These are phyloP conservation scores for Candida pseudofarinosa DNA, from an alignment of 805 yeast genomes.

Conservation along the genomic window DNA sequence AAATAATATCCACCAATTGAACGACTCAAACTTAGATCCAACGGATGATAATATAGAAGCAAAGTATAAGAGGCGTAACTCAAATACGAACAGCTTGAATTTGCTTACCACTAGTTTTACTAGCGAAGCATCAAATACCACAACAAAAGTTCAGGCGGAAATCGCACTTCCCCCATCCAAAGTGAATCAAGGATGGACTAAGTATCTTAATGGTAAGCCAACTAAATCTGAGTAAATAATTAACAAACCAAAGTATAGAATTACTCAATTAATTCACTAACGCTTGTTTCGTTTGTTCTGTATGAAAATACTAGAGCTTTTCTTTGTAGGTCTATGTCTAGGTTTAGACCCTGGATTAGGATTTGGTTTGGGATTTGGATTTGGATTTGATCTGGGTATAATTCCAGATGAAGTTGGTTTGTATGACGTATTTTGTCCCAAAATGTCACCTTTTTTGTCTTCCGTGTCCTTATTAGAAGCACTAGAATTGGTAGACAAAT, in stretches of 20 bases:
- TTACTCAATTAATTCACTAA: too few relatives aligned
- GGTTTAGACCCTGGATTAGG: too few relatives aligned
- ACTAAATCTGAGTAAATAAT: not conserved
- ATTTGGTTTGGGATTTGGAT: slow-evolving; percentile 8
- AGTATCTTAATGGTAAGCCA: not conserved
- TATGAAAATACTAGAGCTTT: slow-evolving; percentile 10
- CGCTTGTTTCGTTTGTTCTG: not conserved
- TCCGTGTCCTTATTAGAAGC: not conserved
- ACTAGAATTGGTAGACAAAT: not conserved
- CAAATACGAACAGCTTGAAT: not conserved
- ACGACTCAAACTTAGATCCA: not conserved
- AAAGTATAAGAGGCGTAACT: not conserved
- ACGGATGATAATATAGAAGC: not conserved
- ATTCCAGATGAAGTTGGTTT: slow-evolving; percentile 5
- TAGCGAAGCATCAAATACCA: not conserved
- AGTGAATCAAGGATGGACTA: not conserved
- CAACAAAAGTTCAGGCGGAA: not conserved
- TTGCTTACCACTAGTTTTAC: not conserved
- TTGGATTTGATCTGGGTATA: slow-evolving; percentile 5
- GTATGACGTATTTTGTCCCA: not conserved
- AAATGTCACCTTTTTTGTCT: not conserved
- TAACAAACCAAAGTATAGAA: not conserved
- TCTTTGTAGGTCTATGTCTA: not conserved
- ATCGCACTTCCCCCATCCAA: not conserved
- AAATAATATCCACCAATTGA: not conserved